Conservation (phyloP, 139 green algal genomes). For the Pseudopediastrum boryanum region DNA sequence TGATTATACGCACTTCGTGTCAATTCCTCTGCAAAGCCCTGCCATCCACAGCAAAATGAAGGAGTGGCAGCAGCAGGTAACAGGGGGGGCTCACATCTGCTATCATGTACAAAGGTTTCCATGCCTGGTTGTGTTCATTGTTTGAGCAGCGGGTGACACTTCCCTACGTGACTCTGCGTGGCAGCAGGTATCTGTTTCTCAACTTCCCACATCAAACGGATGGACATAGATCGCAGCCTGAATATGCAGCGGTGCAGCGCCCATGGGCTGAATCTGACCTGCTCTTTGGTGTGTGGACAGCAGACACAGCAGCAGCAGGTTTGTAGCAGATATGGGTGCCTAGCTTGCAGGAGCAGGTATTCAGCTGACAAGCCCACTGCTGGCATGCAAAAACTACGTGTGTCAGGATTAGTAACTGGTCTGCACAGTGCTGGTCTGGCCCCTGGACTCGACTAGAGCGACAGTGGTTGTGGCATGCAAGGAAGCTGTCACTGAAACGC, state of each 20-base stretch:
- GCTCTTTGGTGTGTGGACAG: no score
- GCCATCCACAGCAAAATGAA: conserved; percentile 8
- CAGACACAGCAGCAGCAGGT: no score
- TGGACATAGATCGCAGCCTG: background rate
- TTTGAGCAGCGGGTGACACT: background rate
- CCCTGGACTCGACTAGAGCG: no score
- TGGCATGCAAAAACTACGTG: no score
- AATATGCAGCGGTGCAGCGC: background rate
- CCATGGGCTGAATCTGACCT: no score
- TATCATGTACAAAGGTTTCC: background rate
- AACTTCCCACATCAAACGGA: background rate
- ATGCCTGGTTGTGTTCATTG: background rate
- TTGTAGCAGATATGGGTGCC: no score
- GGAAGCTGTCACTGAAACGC: no score
- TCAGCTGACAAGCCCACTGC: no score
- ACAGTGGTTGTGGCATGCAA: no score
- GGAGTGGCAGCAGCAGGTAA: conserved; percentile 35
- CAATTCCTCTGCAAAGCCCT: conserved; percentile 36
- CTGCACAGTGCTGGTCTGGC: no score
- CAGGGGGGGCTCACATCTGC: background rate
- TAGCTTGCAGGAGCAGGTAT: no score
- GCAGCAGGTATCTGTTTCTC: background rate
- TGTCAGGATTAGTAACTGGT: no score
- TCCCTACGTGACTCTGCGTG: background rate
- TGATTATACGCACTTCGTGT: conserved; percentile 55